A percentile compares a stretch with the other conserved stretches of the same genome.
Conservation (phyloP, 75 land plant genomes). For the Cryptomeria japonica region DNA sequence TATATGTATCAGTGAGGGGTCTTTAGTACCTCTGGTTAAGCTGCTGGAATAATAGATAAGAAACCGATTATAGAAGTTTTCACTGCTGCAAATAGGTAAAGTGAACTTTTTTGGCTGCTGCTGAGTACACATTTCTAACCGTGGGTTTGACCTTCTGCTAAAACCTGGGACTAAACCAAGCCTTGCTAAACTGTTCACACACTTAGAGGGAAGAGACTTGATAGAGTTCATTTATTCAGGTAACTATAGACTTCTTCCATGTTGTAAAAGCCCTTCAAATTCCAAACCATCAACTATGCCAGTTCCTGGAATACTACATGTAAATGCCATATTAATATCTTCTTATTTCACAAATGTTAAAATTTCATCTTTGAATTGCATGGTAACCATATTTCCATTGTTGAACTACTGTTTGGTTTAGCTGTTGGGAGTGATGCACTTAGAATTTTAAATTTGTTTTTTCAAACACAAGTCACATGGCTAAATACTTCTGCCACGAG, state of each 20-base stretch:
- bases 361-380: constrained; percentile 97
- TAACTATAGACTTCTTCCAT: constrained; percentile 71
- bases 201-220: constrained; percentile 39
- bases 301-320: constrained; percentile 89
- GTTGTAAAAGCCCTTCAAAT: constrained; percentile 53
- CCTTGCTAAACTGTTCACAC: no score
- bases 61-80: constrained; percentile 89
- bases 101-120: no score
- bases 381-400: constrained; percentile 95
- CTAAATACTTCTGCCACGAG: no score
- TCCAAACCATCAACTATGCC: constrained; percentile 91
- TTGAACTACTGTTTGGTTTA: constrained; percentile 55
- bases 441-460: no score
- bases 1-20: constrained; percentile 80
- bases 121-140: constrained; percentile 74
- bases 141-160: constrained; percentile 25
- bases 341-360: constrained; percentile 91
- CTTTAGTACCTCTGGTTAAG: constrained; percentile 43
- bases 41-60: constrained; percentile 92
- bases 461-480: no score
- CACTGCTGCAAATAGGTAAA: constrained; percentile 10
- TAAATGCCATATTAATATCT: constrained; percentile 70
- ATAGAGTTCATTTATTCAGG: constrained; percentile 95
- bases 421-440: no score
- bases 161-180: no score